Base-by-base conservation (phyloP, 805 yeast species). In the Saccharomycopsis selenospora region DNA sequence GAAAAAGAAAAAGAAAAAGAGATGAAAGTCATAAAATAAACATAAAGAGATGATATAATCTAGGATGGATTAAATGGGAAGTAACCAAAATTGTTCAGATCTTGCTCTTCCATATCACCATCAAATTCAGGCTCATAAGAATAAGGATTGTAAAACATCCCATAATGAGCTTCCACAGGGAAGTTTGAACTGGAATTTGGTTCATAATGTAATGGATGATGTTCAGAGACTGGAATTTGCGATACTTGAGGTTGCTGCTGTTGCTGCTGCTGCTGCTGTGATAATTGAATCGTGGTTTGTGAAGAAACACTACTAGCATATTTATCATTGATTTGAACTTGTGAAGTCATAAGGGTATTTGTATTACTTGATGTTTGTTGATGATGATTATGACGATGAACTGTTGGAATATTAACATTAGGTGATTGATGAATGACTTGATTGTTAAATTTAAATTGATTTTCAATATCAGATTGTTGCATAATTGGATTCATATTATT, bases 181-280 rank as follows among this genome's bases (percentile, higher is more conserved):
- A 33, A 33, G 18, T 41, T 38, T 13, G 18, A 28, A 33, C 10
- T 54, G 49, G 7, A 49, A 52, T 14, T 62, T 55, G 22, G 61
- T 45, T 61, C 54, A 48, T 66, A 65, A 52, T 76, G 79, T 41
- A 73, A 59, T 0, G 80, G 80, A 55, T 75, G 80, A 52, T 76
- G 80, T 48, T 71, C 76, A 1, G 79, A 73, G 2, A 73, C 79
- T 0, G 80, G 80, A 43, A 57, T 59, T 14, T 47, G 49, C 14
- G 40, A 30, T 23, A 11, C 18, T 23, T 45, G 43, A 23, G 14
- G 50, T 40, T 26, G 42, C 40, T 29, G 43, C 36, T 42, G 55
- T 26, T 29, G 43, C 25, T 49, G 50, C 23, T 43, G 51, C 29
- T 46, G 56, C 42, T 33, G 61, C 17, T 33, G 38, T 4, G 38